Conservation (phyloP, 2,329 filamentous ascomycete species). For the Colletotrichum zoysiae region DNA sequence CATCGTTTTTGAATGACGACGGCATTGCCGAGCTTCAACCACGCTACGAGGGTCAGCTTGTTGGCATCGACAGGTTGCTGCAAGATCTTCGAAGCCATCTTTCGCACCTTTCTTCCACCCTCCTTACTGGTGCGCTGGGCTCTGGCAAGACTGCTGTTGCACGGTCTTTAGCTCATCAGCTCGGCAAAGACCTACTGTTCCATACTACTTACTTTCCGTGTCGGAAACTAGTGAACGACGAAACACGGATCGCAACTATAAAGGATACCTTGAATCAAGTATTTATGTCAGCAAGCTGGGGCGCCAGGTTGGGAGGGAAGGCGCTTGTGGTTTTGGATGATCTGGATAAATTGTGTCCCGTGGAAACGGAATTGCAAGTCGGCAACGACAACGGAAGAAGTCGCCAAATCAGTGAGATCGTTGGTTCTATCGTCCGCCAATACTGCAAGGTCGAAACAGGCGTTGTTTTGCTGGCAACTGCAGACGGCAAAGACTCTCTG, state of each 20-base stretch:
- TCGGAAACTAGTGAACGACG: constrained; percentile 88
- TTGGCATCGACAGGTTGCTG: constrained; percentile 86
- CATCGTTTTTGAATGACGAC: constrained; percentile 64
- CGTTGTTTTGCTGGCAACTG: constrained; percentile 89
- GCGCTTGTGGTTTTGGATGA: constrained; percentile 92
- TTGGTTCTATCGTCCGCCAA: constrained; percentile 85
- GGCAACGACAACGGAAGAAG: constrained; percentile 94
- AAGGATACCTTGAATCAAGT: constrained; percentile 88
- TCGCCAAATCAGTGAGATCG: constrained; percentile 89
- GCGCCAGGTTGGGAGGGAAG: constrained; percentile 85
- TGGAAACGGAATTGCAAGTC: constrained; percentile 93
- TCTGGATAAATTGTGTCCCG: constrained; percentile 90
- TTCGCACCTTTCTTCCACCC: constrained; percentile 86
- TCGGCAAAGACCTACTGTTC: constrained; percentile 81
- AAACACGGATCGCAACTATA: constrained; percentile 88
- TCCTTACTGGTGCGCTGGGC: constrained; percentile 89
- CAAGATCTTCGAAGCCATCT: constrained; percentile 80
- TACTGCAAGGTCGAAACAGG: constrained; percentile 84
- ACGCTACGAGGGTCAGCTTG: constrained; percentile 71
- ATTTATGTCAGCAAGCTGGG: constrained; percentile 93
- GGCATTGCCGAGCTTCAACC: constrained; percentile 67
- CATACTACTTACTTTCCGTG: constrained; percentile 90
- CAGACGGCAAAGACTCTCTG: constrained; percentile 91
- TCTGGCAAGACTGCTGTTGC: constrained; percentile 90
- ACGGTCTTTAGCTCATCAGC: constrained; percentile 78